These are phyloP conservation scores for Platanus orientalis DNA, from an alignment of 164 flowering plant species.

Conservation along the genomic window DNA sequence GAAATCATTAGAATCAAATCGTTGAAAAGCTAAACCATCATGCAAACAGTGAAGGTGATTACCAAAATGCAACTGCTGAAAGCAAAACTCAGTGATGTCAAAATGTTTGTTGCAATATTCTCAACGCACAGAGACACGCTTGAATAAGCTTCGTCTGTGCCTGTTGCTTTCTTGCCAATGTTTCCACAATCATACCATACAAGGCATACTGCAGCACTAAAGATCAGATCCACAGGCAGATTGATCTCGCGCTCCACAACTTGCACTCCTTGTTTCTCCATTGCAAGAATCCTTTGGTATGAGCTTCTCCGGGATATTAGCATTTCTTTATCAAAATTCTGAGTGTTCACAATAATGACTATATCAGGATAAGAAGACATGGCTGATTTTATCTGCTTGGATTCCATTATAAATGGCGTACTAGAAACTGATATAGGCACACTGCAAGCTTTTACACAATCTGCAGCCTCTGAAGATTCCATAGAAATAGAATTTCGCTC, in stretches of 20 bases:
- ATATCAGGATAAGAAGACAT: slow-evolving; percentile 32
- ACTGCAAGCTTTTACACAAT: slow-evolving; percentile 18
- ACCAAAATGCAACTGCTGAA: slow-evolving; percentile 90
- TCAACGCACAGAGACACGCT: slow-evolving; percentile 57
- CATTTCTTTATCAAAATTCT: slow-evolving; percentile 66
- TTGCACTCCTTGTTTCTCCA: slow-evolving; percentile 81
- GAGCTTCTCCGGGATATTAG: slow-evolving; percentile 81
- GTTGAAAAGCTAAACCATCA: background rate
- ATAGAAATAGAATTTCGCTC: slow-evolving; percentile 18
- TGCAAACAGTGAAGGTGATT: slow-evolving; percentile 15
- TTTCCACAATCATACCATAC: slow-evolving; percentile 76
- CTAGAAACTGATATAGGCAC: slow-evolving; percentile 25
- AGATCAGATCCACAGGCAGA: slow-evolving; percentile 76
- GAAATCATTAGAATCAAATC: too few species aligned
- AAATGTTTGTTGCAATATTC: slow-evolving; percentile 65
- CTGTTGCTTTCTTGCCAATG: slow-evolving; percentile 43
- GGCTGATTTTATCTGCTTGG: slow-evolving; percentile 19
- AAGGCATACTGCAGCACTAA: slow-evolving; percentile 68
- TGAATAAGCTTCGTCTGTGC: slow-evolving; percentile 50
- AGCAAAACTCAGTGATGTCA: slow-evolving; percentile 76
- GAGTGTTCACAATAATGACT: slow-evolving; percentile 71
- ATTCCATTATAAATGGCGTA: slow-evolving; percentile 12
- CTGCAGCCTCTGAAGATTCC: slow-evolving; percentile 20
- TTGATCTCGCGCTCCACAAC: slow-evolving; percentile 81
- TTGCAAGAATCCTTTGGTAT: slow-evolving; percentile 72